Conservation (phyloP, 371 early-diverging fungal species). For the Mortierella sp. region DNA sequence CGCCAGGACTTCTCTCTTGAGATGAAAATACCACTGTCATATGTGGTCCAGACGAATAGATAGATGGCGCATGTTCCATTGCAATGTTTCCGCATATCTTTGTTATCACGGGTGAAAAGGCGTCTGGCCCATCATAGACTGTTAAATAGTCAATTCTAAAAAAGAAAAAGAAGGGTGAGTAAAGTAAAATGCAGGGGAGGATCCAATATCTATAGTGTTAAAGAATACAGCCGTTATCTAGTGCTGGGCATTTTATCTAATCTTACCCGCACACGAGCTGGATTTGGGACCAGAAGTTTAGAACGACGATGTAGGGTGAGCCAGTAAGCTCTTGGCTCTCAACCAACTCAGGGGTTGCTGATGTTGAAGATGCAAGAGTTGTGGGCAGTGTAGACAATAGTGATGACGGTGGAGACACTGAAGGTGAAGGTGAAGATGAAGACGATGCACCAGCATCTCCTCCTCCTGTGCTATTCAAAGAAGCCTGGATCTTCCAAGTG, state of each 20-base stretch:
- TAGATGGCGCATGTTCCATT: slow-evolving; percentile 7
- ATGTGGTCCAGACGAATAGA: slow-evolving; percentile 34
- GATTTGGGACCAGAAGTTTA: slow-evolving; percentile 29
- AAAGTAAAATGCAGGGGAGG: no score
- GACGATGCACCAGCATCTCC: not conserved
- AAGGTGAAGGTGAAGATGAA: slow-evolving; percentile 4
- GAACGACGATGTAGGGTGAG: slow-evolving; percentile 20
- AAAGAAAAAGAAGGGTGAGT: not conserved
- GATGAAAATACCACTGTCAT: slow-evolving; percentile 43
- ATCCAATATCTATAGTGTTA: not conserved
- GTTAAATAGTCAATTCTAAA: slow-evolving; percentile 41
- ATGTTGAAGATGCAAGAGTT: no score
- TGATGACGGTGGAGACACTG: not conserved
- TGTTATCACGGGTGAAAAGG: slow-evolving; percentile 31
- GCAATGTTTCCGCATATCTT: slow-evolving; percentile 41
- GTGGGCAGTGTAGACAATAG: not conserved
- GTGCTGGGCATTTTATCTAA: not conserved
- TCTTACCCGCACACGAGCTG: slow-evolving; percentile 54
- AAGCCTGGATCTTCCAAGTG: slow-evolving; percentile 37
- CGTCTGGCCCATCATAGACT: slow-evolving; percentile 49
- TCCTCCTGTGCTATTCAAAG: not conserved
- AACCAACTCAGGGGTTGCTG: no score
- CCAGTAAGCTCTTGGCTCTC: not conserved
- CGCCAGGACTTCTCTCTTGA: slow-evolving; percentile 20
- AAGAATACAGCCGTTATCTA: not conserved